phyloP scores from a whole-genome alignment of 495 filamentous ascomycete genomes.

The Penicillium longicatenatum region DNA sequence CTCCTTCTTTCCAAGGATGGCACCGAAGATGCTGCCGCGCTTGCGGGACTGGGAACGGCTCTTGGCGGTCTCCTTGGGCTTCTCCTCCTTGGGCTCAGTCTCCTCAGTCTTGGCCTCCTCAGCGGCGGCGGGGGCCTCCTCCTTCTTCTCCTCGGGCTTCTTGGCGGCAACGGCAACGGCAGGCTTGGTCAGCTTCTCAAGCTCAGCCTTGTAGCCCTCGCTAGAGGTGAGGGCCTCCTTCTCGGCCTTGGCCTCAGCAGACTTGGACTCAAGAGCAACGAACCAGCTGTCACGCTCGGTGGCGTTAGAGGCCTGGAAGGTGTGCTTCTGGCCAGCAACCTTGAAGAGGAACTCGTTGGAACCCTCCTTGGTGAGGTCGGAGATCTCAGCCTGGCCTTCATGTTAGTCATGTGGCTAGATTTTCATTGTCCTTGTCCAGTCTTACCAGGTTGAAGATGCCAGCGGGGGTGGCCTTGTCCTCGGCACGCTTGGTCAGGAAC shows the following conservation, averaged over 20 bases:
- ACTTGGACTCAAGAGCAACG: conserved; percentile 72
- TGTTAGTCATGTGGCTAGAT: conserved; percentile 6
- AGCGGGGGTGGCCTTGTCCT: conserved; percentile 75
- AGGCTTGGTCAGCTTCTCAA: conserved; percentile 63
- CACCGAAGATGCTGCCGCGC: conserved; percentile 80
- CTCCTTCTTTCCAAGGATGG: conserved; percentile 74
- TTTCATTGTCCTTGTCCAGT: conserved; percentile 4
- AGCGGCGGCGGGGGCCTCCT: conserved; percentile 25
- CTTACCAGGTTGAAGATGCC: conserved; percentile 85
- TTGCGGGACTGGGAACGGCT: conserved; percentile 85
- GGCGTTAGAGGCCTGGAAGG: conserved; percentile 73
- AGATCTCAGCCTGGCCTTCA: conserved; percentile 70
- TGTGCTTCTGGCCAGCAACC: conserved; percentile 82
- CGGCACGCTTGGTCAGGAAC: conserved; percentile 84
- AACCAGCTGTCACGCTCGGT: conserved; percentile 92
- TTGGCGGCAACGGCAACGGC: conserved; percentile 30
- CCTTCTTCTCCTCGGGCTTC: conserved; percentile 56
- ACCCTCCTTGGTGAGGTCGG: conserved; percentile 74
- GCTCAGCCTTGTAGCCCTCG: conserved; percentile 77
- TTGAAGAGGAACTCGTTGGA: conserved; percentile 81
- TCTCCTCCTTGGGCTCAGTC: conserved; percentile 43
- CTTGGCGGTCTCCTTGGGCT: conserved; percentile 48
- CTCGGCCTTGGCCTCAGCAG: conserved; percentile 73
- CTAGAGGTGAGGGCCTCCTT: conserved; percentile 66
- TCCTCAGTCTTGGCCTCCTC: conserved; percentile 50